These are phyloP conservation scores for Saccharomycopsis sp. DNA, from an alignment of 805 yeast genomes.

Conservation along the genomic window DNA sequence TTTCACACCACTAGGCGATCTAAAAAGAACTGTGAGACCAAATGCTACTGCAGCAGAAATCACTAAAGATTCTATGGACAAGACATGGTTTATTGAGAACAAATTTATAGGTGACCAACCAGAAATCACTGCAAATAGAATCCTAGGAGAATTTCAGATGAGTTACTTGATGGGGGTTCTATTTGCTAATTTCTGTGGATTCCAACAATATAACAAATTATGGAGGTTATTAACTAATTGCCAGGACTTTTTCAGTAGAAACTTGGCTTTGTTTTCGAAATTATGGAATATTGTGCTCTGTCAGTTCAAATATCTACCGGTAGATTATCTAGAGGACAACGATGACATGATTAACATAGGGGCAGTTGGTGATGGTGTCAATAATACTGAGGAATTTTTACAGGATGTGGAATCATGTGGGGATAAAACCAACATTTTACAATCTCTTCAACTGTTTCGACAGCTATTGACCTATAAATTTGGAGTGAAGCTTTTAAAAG, in stretches of 20 bases:
- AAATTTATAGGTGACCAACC: constrained; percentile 21
- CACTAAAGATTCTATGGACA: constrained; percentile 51
- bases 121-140: background rate
- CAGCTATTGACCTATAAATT: background rate
- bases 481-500: background rate
- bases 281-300: background rate
- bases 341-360: background rate
- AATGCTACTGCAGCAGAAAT: constrained; percentile 34
- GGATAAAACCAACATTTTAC: background rate
- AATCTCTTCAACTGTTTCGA: background rate
- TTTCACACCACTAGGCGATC: constrained; percentile 24
- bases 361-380: background rate
- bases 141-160: constrained; percentile 49
- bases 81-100: constrained; percentile 48
- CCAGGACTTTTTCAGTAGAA: background rate
- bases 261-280: background rate
- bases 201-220: constrained; percentile 38
- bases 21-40: constrained; percentile 33
- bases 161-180: constrained; percentile 42
- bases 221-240: background rate
- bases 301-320: background rate
- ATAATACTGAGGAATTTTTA: background rate
- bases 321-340: background rate
- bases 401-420: background rate
- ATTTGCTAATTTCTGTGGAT: constrained; percentile 58